phyloP scores from a whole-genome alignment of 768 basidiomycete genomes.

The Roridomyces roridus region DNA sequence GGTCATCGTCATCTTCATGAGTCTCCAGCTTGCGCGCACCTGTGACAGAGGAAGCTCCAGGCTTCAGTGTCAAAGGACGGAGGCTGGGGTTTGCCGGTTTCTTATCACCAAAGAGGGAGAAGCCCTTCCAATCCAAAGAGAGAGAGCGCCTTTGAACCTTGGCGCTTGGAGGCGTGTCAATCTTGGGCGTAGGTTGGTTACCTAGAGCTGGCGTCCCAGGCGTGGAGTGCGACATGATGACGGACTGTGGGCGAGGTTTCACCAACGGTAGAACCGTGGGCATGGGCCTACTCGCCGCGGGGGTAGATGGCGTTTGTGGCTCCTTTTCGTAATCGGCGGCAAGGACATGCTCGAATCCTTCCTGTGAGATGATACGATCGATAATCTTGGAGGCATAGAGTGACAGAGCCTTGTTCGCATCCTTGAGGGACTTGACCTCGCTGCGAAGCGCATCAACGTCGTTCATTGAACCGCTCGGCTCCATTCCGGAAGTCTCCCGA shows the following conservation, averaged over 20 bases:
- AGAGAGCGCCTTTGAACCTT: slow-evolving; percentile 74
- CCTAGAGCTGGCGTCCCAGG: slow-evolving; percentile 30
- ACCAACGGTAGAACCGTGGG: slow-evolving; percentile 33
- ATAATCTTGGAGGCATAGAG: slow-evolving; percentile 98
- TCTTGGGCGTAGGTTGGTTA: slow-evolving; percentile 28
- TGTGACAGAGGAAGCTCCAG: slow-evolving; percentile 60
- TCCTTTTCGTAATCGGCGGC: slow-evolving; percentile 88
- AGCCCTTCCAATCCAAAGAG: slow-evolving; percentile 84
- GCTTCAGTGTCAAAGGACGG: slow-evolving; percentile 76
- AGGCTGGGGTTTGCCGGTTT: slow-evolving; percentile 62
- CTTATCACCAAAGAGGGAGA: slow-evolving; percentile 79
- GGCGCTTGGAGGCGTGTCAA: slow-evolving; percentile 31
- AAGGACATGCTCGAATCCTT: slow-evolving; percentile 96
- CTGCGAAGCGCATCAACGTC: slow-evolving; percentile 79
- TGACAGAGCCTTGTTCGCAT: slow-evolving; percentile 94
- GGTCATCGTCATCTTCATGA: slow-evolving; percentile 92
- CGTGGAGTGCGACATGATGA: slow-evolving; percentile 52
- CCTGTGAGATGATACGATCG: slow-evolving; percentile 94
- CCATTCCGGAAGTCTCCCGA: slow-evolving; percentile 43
- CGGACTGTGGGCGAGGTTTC: slow-evolving; percentile 69
- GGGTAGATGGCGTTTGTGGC: slow-evolving; percentile 51
- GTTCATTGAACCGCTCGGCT: slow-evolving; percentile 48
- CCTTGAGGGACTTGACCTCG: slow-evolving; percentile 92
- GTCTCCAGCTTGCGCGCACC: slow-evolving; percentile 84
- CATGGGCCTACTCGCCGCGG: slow-evolving; percentile 39